A percentile compares a stretch with the other conserved stretches of the same genome.
Conservation (phyloP, 345 rosid genomes). For the Raphanus sativus region DNA sequence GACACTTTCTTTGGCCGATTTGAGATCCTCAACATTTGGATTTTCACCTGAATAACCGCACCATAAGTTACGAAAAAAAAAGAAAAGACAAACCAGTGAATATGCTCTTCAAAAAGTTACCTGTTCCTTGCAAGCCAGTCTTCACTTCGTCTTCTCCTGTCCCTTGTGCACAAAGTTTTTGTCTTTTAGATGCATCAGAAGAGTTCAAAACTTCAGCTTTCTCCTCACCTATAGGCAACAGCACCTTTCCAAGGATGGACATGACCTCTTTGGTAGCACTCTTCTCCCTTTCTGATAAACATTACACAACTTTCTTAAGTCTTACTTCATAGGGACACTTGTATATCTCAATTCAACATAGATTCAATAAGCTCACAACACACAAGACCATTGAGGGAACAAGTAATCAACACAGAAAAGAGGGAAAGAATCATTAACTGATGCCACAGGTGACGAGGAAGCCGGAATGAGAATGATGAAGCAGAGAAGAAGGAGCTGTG, state of each 20-base stretch:
- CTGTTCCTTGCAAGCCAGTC: conserved; percentile 34
- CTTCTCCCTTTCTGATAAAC: conserved; percentile 77
- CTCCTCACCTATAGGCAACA: conserved; percentile 33
- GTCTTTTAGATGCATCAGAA: conserved; percentile 49
- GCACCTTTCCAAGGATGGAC: conserved; percentile 76
- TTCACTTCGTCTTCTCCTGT: conserved; percentile 18
- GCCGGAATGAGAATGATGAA: conserved; percentile 71
- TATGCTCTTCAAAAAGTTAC: conserved; percentile 30
- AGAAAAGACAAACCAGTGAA: conserved; percentile 1
- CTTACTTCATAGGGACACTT: background rate
- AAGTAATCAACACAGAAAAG: background rate
- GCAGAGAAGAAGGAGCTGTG: conserved; percentile 77
- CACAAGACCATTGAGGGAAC: background rate
- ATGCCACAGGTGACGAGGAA: conserved; percentile 86
- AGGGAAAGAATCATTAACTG: conserved; percentile 42
- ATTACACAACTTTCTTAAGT: background rate
- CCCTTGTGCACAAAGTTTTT: conserved; percentile 47
- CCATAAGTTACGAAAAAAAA: background rate
- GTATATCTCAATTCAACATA: background rate
- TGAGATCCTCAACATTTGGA: conserved; percentile 26
- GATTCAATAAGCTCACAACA: background rate
- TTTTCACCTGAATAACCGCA: conserved; percentile 36
- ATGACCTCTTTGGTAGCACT: conserved; percentile 92
- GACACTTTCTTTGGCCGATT: conserved; percentile 33
- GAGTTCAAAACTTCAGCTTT: conserved; percentile 29